These are phyloP conservation scores for Apium graveolens DNA, from an alignment of 129 eudicot species.

Conservation along the genomic window DNA sequence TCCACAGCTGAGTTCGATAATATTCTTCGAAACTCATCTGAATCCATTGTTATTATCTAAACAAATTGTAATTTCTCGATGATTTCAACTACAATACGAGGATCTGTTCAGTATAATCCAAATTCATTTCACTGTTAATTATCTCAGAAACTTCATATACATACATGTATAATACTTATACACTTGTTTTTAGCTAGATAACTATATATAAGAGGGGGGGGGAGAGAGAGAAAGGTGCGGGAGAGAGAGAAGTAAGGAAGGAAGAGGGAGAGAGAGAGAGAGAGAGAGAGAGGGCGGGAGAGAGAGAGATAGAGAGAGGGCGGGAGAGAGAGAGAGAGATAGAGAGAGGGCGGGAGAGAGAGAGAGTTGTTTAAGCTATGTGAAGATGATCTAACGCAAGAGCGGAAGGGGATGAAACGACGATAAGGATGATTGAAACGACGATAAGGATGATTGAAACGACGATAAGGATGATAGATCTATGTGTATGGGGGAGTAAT, in stretches of 20 bases:
- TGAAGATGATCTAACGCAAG: no score
- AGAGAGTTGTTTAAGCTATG: neutral
- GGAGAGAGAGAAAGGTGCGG: neutral
- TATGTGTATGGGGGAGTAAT: neutral
- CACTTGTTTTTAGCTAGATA: no score
- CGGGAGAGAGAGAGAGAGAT: neutral
- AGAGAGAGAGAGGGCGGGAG: neutral
- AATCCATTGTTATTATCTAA: slow-evolving; percentile 32
- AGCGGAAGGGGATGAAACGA: neutral
- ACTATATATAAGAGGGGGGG: no score
- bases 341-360: neutral
- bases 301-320: no score
- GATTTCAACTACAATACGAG: neutral
- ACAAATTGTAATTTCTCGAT: neutral
- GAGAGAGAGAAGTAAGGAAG: no score
- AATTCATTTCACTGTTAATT: neutral
- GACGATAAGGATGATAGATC: neutral
- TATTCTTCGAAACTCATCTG: slow-evolving; percentile 49
- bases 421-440: neutral
- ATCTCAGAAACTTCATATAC: neutral
- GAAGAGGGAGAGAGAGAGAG: neutral
- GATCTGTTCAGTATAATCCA: neutral
- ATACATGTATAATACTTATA: neutral
- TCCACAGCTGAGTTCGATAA: slow-evolving; percentile 43
- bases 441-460: neutral